Conservation (phyloP, 805 yeast genomes). For the Saturnispora galanensis region DNA sequence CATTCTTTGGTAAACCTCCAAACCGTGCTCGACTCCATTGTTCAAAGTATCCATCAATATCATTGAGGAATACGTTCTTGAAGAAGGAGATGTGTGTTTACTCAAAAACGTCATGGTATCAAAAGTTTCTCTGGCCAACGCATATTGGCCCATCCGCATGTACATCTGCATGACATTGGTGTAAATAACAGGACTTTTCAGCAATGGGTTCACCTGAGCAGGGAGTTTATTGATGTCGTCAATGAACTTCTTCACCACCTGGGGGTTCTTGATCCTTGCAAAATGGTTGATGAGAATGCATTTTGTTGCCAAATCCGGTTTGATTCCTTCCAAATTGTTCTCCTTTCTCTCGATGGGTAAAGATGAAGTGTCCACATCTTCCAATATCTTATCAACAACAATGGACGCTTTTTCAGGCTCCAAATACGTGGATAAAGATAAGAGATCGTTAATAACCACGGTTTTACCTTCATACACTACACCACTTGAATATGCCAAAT, state of each 20-base stretch:
- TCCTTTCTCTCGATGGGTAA: not conserved
- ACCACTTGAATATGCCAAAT: conserved; percentile 23
- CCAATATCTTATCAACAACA: conserved; percentile 28
- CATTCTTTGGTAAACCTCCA: conserved; percentile 73
- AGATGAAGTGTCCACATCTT: conserved; percentile 16
- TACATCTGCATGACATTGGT: conserved; percentile 54
- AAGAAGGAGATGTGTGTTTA: conserved; percentile 53
- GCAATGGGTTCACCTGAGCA: conserved; percentile 11
- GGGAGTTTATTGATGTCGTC: conserved; percentile 15
- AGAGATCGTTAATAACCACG: conserved; percentile 29
- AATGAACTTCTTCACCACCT: conserved; percentile 33
- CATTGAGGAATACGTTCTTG: conserved; percentile 60
- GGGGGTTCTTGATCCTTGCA: conserved; percentile 30
- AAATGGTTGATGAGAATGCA: conserved; percentile 37
- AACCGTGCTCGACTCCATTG: conserved; percentile 59
- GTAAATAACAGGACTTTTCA: conserved; percentile 30
- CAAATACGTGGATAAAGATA: conserved; percentile 23
- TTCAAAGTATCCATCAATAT: conserved; percentile 55
- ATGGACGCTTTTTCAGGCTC: conserved; percentile 14
- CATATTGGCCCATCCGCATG: conserved; percentile 39
- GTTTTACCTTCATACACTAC: conserved; percentile 18
- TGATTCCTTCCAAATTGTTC: conserved; percentile 10
- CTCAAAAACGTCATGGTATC: conserved; percentile 80
- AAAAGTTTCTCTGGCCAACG: conserved; percentile 64
- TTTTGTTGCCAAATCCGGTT: conserved; percentile 31